Evolutionary conservation across 1,284 basidiomycete genomes (phyloP).

Genomic region (Mixia osmundae): DNA sequence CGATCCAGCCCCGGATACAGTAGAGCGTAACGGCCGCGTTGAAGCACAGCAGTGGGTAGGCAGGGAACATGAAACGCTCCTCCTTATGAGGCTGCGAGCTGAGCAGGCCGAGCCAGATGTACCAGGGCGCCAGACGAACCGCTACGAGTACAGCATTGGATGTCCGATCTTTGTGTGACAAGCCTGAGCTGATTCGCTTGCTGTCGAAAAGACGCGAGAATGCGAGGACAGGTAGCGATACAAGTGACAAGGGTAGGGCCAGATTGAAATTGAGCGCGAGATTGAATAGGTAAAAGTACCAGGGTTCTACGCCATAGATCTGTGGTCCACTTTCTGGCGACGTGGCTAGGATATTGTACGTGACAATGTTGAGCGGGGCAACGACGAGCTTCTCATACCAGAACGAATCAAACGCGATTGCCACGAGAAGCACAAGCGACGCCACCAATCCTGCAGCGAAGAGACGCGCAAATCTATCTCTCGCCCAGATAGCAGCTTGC

Average conservation of each 20-base stretch:
- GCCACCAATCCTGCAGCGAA: neutral
- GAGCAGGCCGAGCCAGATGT: constrained; percentile 66
- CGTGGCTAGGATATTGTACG: constrained; percentile 58
- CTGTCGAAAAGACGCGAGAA: constrained; percentile 51
- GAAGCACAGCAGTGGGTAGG: constrained; percentile 74
- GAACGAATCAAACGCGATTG: constrained; percentile 34
- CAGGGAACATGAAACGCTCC: constrained; percentile 92
- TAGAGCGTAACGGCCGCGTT: constrained; percentile 74
- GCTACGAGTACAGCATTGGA: constrained; percentile 30
- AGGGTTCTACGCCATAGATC: constrained; percentile 79
- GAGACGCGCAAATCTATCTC: too few relatives aligned
- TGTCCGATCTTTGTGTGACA: constrained; percentile 49
- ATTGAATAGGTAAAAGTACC: constrained; percentile 63
- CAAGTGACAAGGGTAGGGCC: constrained; percentile 49
- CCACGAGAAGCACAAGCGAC: too few relatives aligned
- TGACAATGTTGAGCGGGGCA: constrained; percentile 41
- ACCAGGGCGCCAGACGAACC: constrained; percentile 56
- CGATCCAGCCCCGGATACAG: constrained; percentile 61
- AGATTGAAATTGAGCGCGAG: constrained; percentile 87
- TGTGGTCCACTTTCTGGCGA: constrained; percentile 43
- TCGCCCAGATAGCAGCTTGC: neutral
- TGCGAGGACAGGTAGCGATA: constrained; percentile 52
- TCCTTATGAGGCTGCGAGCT: constrained; percentile 80
- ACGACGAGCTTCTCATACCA: constrained; percentile 35
- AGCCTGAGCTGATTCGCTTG: constrained; percentile 62